These are phyloP conservation scores for Paraphoma chrysanthemicola DNA, from an alignment of 2,329 filamentous ascomycete species.

Conservation along the genomic window DNA sequence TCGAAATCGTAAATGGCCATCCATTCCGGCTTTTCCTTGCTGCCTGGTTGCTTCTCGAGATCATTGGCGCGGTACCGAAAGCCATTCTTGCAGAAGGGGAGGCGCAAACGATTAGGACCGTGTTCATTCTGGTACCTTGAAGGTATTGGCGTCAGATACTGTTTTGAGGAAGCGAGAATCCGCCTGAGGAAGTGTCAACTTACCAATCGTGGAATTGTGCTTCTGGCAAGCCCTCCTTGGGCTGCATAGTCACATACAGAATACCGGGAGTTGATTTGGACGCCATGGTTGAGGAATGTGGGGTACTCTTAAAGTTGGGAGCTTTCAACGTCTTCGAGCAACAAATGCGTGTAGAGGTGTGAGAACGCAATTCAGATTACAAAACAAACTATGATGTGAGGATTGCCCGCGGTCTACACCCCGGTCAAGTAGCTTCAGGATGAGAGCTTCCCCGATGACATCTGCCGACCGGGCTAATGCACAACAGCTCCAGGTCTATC, in stretches of 20 bases:
- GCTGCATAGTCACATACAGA: constrained; percentile 88
- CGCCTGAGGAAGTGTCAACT: constrained; percentile 32
- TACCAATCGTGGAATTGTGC: constrained; percentile 76
- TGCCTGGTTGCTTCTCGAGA: constrained; percentile 39
- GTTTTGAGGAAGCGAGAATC: constrained; percentile 22
- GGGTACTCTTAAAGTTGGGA: neutral
- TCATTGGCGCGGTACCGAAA: constrained; percentile 79
- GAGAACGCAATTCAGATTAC: neutral
- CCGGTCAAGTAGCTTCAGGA: constrained; percentile 1
- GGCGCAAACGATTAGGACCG: constrained; percentile 78
- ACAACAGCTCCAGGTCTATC: constrained; percentile 5
- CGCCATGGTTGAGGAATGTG: constrained; percentile 44
- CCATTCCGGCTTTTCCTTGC: constrained; percentile 67
- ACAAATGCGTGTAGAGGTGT: neutral
- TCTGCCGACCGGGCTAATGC: constrained; percentile 38
- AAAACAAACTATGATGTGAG: neutral
- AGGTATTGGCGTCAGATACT: constrained; percentile 41
- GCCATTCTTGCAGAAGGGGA: constrained; percentile 77
- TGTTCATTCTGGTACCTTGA: constrained; percentile 84
- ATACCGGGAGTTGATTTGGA: constrained; percentile 64
- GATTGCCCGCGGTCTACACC: neutral
- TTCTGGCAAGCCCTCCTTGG: constrained; percentile 68
- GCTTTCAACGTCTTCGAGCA: neutral
- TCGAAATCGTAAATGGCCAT: constrained; percentile 84
- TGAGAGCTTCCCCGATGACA: constrained; percentile 37